Evolutionary conservation across 1,284 basidiomycete species (phyloP), one percentile per base, ranked within the genome.

Genomic region (Ganoderma boninense): DNA sequence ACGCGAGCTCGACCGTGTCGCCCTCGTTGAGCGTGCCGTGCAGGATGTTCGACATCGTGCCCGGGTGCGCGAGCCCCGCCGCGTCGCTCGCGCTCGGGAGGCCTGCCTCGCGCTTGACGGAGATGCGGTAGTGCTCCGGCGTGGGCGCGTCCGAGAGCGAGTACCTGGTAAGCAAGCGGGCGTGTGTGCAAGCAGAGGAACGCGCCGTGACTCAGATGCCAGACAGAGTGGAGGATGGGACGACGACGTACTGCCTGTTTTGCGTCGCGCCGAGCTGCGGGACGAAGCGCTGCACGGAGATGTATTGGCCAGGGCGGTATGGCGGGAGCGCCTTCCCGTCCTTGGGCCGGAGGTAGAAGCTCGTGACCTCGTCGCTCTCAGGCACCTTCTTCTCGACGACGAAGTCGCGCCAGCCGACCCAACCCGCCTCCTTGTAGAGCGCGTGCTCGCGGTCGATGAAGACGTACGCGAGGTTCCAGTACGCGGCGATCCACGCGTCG

Each of bases 381-480:
- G 60, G 65, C 14, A 76, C 74, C 67, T 73, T 74, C 67, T 72
- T 75, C 49, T 44, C 56, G 14, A 78, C 76, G 56, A 73, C 71
- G 62, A 78, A 77, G 29, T 75, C 72, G 66, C 74, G 72, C 75
- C 75, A 78, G 57, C 77, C 76, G 11, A 61, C 61, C 77, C 77
- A 78, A 2, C 67, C 72, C 6, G 76, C 74, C 20, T 67, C 67
- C 49, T 72, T 69, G 69, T 77, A 78, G 20, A 78, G 72, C 69
- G 72, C 68, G 44, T 65, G 72, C 72, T 78, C 77, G 43, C 75
- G 74, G 62, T 73, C 69, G 73, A 78, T 76, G 68, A 74, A 76
- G 32, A 78, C 64, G 66, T 77, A 73, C 1, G 77, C 77, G 54
- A 78, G 74, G 65, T 76, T 71, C 77, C 75, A 77, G 71, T 78